Evolutionary conservation across 371 early-diverging fungal species (phyloP).

Genomic region (Actinomortierella ambigua): DNA sequence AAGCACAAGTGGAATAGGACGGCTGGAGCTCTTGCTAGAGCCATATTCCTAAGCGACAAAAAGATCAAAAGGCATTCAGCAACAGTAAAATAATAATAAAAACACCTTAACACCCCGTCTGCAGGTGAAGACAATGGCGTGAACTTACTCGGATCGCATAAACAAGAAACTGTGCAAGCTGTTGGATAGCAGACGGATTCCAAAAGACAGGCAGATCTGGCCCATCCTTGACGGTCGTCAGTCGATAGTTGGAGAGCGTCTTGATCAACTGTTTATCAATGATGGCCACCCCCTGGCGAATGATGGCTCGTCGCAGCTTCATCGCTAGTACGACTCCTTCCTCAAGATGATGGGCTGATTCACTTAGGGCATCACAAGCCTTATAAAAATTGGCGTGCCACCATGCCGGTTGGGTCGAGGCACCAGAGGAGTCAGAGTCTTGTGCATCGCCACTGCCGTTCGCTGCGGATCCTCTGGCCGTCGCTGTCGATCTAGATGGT

Average conservation of each 20-base stretch:
- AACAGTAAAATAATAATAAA: background rate
- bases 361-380: constrained; percentile 83
- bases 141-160: constrained; percentile 73
- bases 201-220: constrained; percentile 61
- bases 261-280: constrained; percentile 77
- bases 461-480: constrained; percentile 14
- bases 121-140: constrained; percentile 7
- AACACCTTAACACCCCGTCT: constrained; percentile 9
- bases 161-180: constrained; percentile 78
- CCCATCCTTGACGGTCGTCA: constrained; percentile 68
- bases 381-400: constrained; percentile 84
- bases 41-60: constrained; percentile 53
- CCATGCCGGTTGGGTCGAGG: constrained; percentile 15
- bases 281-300: constrained; percentile 75
- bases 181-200: constrained; percentile 65
- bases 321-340: constrained; percentile 76
- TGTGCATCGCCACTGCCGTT: constrained; percentile 5
- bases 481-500: constrained; percentile 12
- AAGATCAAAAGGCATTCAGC: background rate
- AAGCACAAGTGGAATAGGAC: constrained; percentile 66
- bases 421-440: background rate
- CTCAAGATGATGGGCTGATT: constrained; percentile 56
- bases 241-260: constrained; percentile 70
- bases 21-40: constrained; percentile 19
- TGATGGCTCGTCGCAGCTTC: constrained; percentile 75